phyloP scores from a whole-genome alignment of 2,329 filamentous ascomycete species.

The Botrytis byssoidea region DNA sequence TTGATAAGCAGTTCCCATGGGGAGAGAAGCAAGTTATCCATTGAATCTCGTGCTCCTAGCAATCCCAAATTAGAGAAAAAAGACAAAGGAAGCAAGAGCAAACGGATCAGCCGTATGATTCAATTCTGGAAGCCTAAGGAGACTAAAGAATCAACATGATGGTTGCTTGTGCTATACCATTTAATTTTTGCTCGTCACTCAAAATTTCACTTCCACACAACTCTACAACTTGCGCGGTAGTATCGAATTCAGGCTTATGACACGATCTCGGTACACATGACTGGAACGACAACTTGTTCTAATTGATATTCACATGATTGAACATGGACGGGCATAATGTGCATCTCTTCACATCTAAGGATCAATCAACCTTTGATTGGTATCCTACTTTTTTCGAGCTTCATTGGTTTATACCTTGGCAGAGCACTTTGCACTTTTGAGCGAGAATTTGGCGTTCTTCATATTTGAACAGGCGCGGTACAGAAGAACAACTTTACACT shows the following conservation, averaged over 20 bases:
- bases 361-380: slow-evolving; percentile 15
- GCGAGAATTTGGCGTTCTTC: slow-evolving; percentile 30
- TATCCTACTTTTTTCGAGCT: slow-evolving; percentile 27
- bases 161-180: neutral
- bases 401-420: slow-evolving; percentile 21
- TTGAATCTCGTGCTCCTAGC: slow-evolving; percentile 54
- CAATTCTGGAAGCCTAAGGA: slow-evolving; percentile 67
- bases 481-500: slow-evolving; percentile 18
- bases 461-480: slow-evolving; percentile 18
- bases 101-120: slow-evolving; percentile 71
- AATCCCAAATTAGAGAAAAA: slow-evolving; percentile 41
- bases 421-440: slow-evolving; percentile 28
- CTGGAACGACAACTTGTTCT: slow-evolving; percentile 21
- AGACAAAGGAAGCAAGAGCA: slow-evolving; percentile 64
- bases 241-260: slow-evolving; percentile 4
- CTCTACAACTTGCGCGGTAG: neutral
- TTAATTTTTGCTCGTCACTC: neutral
- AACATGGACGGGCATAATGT: slow-evolving; percentile 34
- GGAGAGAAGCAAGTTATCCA: slow-evolving; percentile 71
- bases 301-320: slow-evolving; percentile 31
- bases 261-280: slow-evolving; percentile 16
- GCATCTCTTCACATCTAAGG: slow-evolving; percentile 28
- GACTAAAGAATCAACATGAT: slow-evolving; percentile 15
- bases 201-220: neutral
- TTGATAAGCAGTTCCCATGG: slow-evolving; percentile 73